These are phyloP conservation scores for Amoebophrya sp. DNA, from an alignment of 169 alveolate species.

Conservation along the genomic window DNA sequence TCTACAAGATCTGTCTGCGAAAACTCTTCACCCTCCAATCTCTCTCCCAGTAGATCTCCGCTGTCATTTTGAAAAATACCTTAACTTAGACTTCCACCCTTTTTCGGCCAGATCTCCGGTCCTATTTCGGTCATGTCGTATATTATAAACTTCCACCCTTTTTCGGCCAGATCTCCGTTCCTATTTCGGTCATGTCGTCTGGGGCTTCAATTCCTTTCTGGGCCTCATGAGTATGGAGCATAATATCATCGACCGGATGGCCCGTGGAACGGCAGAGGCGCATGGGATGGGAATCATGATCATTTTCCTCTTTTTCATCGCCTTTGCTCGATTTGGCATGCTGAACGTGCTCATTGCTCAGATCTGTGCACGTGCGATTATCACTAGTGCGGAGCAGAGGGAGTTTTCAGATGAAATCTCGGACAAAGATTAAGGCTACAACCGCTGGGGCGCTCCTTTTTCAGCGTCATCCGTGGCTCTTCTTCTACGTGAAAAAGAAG, in stretches of 20 bases:
- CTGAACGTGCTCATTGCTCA: constrained; percentile 1
- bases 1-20: too few species aligned
- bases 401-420: not conserved
- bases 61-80: too few species aligned
- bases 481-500: too few species aligned
- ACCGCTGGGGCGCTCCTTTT: too few species aligned
- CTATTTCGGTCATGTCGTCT: not conserved
- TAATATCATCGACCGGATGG: not conserved
- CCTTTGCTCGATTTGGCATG: constrained; percentile 12
- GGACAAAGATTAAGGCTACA: too few species aligned
- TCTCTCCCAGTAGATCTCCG: too few species aligned
- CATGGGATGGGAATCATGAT: not conserved
- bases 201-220: not conserved
- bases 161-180: not conserved
- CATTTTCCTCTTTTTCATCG: not conserved
- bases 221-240: not conserved
- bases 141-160: too few species aligned
- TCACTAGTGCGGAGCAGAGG: not conserved
- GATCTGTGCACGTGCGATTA: not conserved
- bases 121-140: too few species aligned
- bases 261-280: not conserved
- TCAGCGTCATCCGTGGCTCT: too few species aligned
- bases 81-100: too few species aligned
- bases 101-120: too few species aligned
- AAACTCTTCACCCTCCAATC: too few species aligned